These are phyloP conservation scores for Nyssa sinensis DNA, from an alignment of 148 eudicot genomes.

Conservation along the genomic window DNA sequence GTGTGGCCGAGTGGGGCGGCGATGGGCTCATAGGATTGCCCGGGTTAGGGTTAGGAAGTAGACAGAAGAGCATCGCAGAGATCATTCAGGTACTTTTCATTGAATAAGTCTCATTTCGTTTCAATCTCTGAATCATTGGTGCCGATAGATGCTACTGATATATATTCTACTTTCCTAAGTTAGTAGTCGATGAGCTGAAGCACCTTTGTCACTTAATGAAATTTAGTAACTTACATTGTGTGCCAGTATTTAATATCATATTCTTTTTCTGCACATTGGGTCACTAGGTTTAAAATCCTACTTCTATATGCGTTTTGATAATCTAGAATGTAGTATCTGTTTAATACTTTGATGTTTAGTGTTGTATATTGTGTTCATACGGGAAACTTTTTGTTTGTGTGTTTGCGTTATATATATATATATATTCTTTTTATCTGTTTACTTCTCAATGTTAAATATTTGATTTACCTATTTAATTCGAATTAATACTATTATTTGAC, in stretches of 20 bases:
- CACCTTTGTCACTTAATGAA: conserved; percentile 6
- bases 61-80: conserved; percentile 77
- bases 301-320: not conserved
- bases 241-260: not conserved
- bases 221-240: conserved; percentile 6
- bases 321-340: not conserved
- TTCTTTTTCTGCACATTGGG: not conserved
- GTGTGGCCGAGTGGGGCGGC: conserved; percentile 56
- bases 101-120: not conserved
- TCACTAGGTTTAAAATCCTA: not conserved
- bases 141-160: not conserved
- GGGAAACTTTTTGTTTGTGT: not conserved
- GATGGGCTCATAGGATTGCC: conserved; percentile 74
- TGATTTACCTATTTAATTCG: conserved; percentile 5
- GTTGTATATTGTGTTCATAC: not conserved
- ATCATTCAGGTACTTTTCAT: conserved; percentile 59
- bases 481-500: not conserved
- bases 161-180: not conserved
- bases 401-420: not conserved
- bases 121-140: not conserved
- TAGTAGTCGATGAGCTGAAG: not conserved
- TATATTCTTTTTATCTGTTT: not conserved
- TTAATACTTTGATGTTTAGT: not conserved
- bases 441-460: not conserved
- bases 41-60: conserved; percentile 66